These are phyloP conservation scores for Aureobasidium vineae DNA, from an alignment of 2,329 filamentous ascomycete genomes.

Conservation along the genomic window DNA sequence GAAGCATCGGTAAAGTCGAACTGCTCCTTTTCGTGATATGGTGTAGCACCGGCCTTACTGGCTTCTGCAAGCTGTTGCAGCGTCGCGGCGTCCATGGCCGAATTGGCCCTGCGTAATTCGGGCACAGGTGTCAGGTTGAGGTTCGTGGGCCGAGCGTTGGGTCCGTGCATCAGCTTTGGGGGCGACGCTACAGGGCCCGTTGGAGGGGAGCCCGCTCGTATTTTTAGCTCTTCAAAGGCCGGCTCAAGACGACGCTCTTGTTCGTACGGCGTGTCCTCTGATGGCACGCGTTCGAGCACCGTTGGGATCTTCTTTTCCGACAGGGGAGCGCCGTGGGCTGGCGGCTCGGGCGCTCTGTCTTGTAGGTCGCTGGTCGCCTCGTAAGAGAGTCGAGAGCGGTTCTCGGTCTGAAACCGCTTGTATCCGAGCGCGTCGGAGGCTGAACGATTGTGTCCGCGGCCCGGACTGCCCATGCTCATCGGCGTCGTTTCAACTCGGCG, in stretches of 20 bases:
- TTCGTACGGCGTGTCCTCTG: conserved; percentile 48
- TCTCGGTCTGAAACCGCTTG: conserved; percentile 43
- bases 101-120: conserved; percentile 76
- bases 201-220: conserved; percentile 44
- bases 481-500: conserved; percentile 48
- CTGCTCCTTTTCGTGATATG: conserved; percentile 34
- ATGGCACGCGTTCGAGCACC: conserved; percentile 56
- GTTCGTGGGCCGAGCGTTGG: conserved; percentile 66
- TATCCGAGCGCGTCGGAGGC: conserved; percentile 50
- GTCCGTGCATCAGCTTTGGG: conserved; percentile 74
- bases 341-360: conserved; percentile 44
- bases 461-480: conserved; percentile 32
- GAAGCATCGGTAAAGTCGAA: conserved; percentile 35
- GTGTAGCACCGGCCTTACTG: conserved; percentile 36
- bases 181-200: conserved; percentile 76
- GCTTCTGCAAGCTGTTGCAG: conserved; percentile 75
- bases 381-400: conserved; percentile 43
- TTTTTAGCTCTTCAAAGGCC: conserved; percentile 51
- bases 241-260: conserved; percentile 45
- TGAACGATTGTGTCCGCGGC: conserved; percentile 48
- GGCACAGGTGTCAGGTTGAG: conserved; percentile 63
- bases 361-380: conserved; percentile 34
- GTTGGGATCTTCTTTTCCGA: conserved; percentile 35
- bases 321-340: conserved; percentile 39
- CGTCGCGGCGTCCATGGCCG: conserved; percentile 77